phyloP scores from a whole-genome alignment of 257 asterid species.

The Marsdenia floribunda region DNA sequence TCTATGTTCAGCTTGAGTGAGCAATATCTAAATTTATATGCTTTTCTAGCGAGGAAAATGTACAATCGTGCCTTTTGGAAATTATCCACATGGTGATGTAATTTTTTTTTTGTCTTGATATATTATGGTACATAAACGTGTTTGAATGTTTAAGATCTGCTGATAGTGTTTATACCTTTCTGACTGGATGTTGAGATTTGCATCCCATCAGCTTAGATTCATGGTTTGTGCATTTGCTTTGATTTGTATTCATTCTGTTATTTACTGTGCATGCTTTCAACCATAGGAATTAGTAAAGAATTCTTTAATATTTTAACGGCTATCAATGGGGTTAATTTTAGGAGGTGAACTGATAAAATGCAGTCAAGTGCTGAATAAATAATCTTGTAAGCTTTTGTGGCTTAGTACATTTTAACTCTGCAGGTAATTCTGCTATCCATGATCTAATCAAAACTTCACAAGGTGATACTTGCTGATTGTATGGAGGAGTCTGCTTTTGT shows the following conservation, averaged over 20 bases:
- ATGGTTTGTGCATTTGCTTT: not conserved
- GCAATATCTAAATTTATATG: not conserved
- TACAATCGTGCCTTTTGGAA: not conserved
- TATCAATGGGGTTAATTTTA: not conserved
- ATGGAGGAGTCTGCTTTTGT: not conserved
- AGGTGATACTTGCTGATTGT: not conserved
- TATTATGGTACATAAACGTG: too few species aligned
- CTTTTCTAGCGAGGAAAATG: not conserved
- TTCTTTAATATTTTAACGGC: not conserved
- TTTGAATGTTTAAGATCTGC: not conserved
- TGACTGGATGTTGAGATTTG: not conserved
- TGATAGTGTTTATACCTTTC: not conserved
- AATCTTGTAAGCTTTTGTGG: not conserved
- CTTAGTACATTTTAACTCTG: not conserved
- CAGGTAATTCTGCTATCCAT: too few species aligned
- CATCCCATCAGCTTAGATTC: not conserved
- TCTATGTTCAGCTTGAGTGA: not conserved
- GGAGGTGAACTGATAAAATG: not conserved
- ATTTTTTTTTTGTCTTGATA: not conserved
- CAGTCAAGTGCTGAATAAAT: not conserved
- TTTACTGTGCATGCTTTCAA: not conserved
- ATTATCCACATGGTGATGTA: not conserved
- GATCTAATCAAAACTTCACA: not conserved
- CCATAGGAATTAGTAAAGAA: not conserved
- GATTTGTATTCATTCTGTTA: not conserved